Conservation (phyloP, 495 filamentous ascomycete species). For the Annulohypoxylon stygium region DNA sequence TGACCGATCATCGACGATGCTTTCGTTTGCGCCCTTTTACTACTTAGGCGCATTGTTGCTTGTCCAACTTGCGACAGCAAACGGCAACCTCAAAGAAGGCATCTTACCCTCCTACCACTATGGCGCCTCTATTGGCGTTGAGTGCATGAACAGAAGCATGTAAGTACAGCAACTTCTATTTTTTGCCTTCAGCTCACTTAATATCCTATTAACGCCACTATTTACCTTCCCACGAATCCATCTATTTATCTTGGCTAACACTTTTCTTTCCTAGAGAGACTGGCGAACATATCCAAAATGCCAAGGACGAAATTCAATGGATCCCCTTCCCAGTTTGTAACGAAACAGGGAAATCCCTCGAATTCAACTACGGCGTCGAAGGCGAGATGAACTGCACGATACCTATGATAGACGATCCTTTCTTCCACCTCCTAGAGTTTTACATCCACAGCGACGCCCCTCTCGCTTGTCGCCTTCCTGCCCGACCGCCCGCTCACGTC, state of each 20-base stretch:
- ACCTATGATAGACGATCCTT: slow-evolving; percentile 81
- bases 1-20: slow-evolving; percentile 35
- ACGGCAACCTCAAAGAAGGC: slow-evolving; percentile 37
- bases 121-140: slow-evolving; percentile 61
- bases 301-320: slow-evolving; percentile 87
- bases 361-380: slow-evolving; percentile 87
- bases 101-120: slow-evolving; percentile 63
- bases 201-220: not conserved
- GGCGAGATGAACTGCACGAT: slow-evolving; percentile 93
- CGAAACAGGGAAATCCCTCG: slow-evolving; percentile 84
- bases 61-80: slow-evolving; percentile 35
- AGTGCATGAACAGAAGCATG: slow-evolving; percentile 70
- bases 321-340: slow-evolving; percentile 93
- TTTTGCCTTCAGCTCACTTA: not conserved
- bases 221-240: too few species aligned
- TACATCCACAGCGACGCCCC: slow-evolving; percentile 98
- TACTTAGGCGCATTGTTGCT: slow-evolving; percentile 36
- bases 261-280: slow-evolving; percentile 63
- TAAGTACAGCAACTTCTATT: slow-evolving; percentile 47
- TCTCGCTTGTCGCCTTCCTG: slow-evolving; percentile 90
- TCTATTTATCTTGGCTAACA: not conserved
- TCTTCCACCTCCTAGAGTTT: slow-evolving; percentile 98
- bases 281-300: slow-evolving; percentile 82
- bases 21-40: slow-evolving; percentile 31
- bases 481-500: slow-evolving; percentile 71